Percentiles rank a stretch among this genome's conserved stretches.
Evolutionary conservation across 192 early-diverging fungal species (phyloP).

Genomic region (Rhizophagus sp.): DNA sequence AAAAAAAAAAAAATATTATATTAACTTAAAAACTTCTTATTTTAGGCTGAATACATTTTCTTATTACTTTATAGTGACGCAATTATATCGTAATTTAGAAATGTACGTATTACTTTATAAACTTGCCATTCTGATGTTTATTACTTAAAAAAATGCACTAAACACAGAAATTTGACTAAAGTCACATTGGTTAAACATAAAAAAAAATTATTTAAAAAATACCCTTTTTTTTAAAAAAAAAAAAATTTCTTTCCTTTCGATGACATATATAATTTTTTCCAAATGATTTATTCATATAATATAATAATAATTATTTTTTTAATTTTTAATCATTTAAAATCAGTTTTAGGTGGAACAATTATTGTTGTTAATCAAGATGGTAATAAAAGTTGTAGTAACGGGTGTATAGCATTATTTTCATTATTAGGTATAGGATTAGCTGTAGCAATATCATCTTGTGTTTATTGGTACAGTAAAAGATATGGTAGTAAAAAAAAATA

Average conservation of each 20-base stretch:
- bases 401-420: background rate
- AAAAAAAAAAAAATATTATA: too few species aligned
- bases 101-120: background rate
- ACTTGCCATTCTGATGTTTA: too few species aligned
- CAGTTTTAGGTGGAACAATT: background rate
- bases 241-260: background rate
- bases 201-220: background rate
- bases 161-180: background rate
- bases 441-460: background rate
- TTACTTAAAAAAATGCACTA: background rate
- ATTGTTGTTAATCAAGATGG: background rate
- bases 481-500: background rate
- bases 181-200: background rate
- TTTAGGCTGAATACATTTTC: too few species aligned
- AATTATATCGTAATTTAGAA: too few species aligned
- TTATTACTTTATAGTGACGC: too few species aligned
- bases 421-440: background rate
- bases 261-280: background rate
- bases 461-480: background rate
- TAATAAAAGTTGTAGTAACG: background rate
- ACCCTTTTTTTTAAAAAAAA: background rate
- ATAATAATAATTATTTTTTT: background rate
- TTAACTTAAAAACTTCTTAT: too few species aligned
- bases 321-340: background rate
- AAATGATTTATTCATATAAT: background rate